These are phyloP conservation scores for Rutstroemia sp. DNA, from an alignment of 2,329 filamentous ascomycete genomes.

Conservation along the genomic window DNA sequence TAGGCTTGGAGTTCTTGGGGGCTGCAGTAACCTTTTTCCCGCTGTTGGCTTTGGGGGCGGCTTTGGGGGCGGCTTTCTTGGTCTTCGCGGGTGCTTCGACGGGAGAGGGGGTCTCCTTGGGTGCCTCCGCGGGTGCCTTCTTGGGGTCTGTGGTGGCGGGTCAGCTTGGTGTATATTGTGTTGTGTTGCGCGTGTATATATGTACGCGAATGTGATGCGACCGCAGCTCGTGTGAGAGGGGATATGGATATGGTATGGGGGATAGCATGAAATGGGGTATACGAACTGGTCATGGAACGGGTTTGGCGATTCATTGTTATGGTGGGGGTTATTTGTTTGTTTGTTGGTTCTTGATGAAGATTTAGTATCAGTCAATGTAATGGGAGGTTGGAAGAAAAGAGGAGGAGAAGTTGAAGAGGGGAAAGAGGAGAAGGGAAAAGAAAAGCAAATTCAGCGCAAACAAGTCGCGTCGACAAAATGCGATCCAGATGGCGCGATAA, in stretches of 20 bases:
- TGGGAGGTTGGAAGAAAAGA: background rate
- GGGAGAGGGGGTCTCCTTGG: conserved; percentile 23
- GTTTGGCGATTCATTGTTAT: conserved; percentile 27
- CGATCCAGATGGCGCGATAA: background rate
- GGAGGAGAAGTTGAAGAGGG: background rate
- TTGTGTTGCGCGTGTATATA: background rate
- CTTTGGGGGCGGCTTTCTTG: conserved; percentile 23
- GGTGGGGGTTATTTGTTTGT: conserved; percentile 6
- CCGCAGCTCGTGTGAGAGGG: background rate
- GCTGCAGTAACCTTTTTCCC: conserved; percentile 25
- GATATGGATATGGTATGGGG: background rate
- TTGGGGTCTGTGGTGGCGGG: conserved; percentile 17
- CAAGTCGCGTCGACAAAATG: background rate
- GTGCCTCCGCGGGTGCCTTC: conserved; percentile 8
- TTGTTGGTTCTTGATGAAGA: background rate
- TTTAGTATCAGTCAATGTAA: background rate
- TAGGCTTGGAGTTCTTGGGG: conserved; percentile 26
- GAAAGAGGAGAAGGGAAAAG: background rate
- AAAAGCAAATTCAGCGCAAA: background rate
- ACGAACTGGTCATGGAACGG: conserved; percentile 25
- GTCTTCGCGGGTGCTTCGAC: conserved; percentile 19
- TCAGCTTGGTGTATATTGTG: background rate
- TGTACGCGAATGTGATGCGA: conserved; percentile 7
- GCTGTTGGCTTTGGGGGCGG: conserved; percentile 23
- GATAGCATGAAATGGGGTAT: background rate